Evolutionary conservation across 2,329 filamentous ascomycete species (phyloP).

Genomic region (Tolypocladium guangdongense): DNA sequence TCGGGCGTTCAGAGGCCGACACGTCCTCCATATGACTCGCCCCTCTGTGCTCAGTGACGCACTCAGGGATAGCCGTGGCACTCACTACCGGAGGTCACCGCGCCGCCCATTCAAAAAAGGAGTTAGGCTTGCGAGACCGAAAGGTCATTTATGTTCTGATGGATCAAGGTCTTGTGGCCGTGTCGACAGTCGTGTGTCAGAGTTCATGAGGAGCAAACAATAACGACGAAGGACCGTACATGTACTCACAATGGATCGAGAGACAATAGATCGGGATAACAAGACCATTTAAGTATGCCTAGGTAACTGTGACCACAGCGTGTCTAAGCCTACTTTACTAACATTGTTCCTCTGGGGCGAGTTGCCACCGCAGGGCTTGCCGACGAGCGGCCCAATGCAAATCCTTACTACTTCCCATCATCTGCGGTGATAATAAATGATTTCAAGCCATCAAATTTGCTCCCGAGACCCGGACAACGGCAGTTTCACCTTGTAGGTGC

Average conservation of each 20-base stretch:
- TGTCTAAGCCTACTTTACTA: not conserved
- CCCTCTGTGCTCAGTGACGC: not conserved
- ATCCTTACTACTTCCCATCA: not conserved
- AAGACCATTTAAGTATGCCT: not conserved
- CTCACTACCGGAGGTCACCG: not conserved
- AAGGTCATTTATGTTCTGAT: not conserved
- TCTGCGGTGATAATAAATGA: not conserved
- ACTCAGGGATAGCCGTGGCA: not conserved
- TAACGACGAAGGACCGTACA: not conserved
- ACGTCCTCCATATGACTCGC: not conserved
- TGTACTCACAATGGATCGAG: not conserved
- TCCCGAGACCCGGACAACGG: not conserved
- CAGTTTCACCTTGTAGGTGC: not conserved
- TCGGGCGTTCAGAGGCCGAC: not conserved
- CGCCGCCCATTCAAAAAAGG: not conserved
- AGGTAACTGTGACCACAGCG: not conserved
- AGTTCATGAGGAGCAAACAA: not conserved
- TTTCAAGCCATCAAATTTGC: not conserved
- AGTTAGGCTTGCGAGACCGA: not conserved
- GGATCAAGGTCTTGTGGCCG: not conserved
- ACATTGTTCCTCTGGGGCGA: not conserved
- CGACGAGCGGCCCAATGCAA: not conserved
- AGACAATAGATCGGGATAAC: not conserved
- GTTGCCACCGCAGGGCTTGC: not conserved
- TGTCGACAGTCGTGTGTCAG: not conserved